Base-by-base conservation (phyloP, 306 rosid species). In the Rosa lucieae region DNA sequence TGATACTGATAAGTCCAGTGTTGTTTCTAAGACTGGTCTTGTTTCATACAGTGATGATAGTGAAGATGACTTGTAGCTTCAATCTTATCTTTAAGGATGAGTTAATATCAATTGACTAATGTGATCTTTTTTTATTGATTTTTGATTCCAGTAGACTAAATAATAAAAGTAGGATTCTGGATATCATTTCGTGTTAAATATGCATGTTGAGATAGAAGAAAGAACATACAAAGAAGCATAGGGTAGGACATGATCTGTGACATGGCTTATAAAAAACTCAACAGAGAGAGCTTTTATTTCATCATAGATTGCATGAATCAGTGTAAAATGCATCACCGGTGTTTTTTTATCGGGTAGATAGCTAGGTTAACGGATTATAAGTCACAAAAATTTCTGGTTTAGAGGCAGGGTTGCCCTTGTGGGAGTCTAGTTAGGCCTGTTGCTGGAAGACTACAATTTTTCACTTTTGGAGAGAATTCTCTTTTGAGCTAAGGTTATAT, bases 21-120 rank as follows among this genome's bases (percentile, higher is more conserved):
- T 79, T 77, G 81, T 80, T 82, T 82, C 67, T 40, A 76, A 12
- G 58, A 86, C 77, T 53, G 86, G 92, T 66, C 89, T 95, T 61
- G 98, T 92, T 81, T 87, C 97, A 20, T 95, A 95, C 73, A 92
- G 98, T 83, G 98, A 91, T 17, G 99, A 89, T 72, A 92, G 97
- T 77, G 99, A 95, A 61, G 97, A 87, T 61, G 90, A 90, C 59
- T 87, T 69, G 83, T 70, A 46, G 69, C 73, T 69, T 79, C 47
- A 47, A 73, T 23, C 37, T 77, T 83, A 49, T 51, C 17, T 49
- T 49, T 8, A 14, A 43, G 68, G 55, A 63, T 63, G 10, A 5
- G 42, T 44, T 70, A 56, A 72, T 13, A 43, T 73, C 49, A 39
- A 66, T 76, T 7, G 55, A 43, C 52, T 67, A 12, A 7, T 32